A percentile compares a stretch with the other conserved stretches of the same genome.
phyloP scores from a whole-genome alignment of 768 basidiomycete genomes.

The Aureoboletus auriporus region DNA sequence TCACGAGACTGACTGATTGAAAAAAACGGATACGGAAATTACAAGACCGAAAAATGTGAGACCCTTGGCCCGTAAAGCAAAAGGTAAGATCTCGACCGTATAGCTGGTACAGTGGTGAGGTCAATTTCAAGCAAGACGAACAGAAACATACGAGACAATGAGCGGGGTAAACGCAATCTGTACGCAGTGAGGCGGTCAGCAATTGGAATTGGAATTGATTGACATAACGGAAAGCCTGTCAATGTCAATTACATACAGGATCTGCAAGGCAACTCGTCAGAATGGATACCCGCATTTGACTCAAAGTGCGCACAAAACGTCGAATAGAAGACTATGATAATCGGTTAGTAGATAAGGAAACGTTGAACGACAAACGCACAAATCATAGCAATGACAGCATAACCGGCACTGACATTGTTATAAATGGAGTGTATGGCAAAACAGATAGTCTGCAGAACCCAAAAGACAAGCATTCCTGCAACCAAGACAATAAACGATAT shows the following conservation, averaged over 20 bases:
- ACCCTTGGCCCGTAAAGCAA: constrained; percentile 36
- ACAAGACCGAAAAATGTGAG: constrained; percentile 35
- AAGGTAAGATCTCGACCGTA: constrained; percentile 40
- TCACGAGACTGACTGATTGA: constrained; percentile 35
- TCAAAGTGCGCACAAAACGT: constrained; percentile 27
- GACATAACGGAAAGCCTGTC: background rate
- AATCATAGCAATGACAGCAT: constrained; percentile 44
- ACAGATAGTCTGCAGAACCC: constrained; percentile 34
- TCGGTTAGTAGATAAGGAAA: background rate
- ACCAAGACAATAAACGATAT: constrained; percentile 31
- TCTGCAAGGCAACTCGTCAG: constrained; percentile 11
- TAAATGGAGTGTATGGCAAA: constrained; percentile 22
- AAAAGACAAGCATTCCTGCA: constrained; percentile 36
- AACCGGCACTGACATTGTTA: constrained; percentile 27
- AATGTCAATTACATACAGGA: constrained; percentile 22
- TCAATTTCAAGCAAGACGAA: background rate
- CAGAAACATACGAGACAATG: constrained; percentile 25
- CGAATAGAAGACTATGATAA: constrained; percentile 34
- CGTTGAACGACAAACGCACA: constrained; percentile 16
- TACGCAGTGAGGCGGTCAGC: background rate
- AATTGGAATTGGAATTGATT: background rate
- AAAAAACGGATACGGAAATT: constrained; percentile 36
- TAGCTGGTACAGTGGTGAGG: constrained; percentile 18
- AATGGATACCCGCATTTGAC: background rate
- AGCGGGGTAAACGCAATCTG: constrained; percentile 38